Evolutionary conservation across 2,329 filamentous ascomycete species (phyloP).

Genomic region (Shiraia sp.): DNA sequence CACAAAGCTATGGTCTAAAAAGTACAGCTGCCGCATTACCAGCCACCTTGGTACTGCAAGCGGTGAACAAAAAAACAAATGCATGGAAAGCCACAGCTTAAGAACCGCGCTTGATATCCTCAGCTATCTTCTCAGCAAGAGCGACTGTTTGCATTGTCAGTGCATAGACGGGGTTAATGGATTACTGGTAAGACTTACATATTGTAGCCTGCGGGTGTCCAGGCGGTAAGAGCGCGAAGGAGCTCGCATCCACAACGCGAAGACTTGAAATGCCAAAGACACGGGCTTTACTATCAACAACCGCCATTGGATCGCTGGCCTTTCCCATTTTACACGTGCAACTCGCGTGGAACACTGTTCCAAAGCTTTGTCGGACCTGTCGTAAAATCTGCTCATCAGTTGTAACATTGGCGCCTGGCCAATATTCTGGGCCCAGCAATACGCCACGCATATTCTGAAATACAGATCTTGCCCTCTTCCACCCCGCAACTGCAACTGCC

Average conservation of each 20-base stretch:
- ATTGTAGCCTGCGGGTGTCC: slow-evolving; percentile 31
- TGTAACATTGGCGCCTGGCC: too few species aligned
- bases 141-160: slow-evolving; percentile 14
- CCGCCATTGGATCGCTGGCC: slow-evolving; percentile 33
- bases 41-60: too few species aligned
- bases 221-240: slow-evolving; percentile 40
- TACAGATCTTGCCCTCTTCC: too few species aligned
- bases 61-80: too few species aligned
- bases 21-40: too few species aligned
- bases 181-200: background rate
- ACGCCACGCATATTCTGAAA: too few species aligned
- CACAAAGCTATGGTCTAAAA: too few species aligned
- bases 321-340: slow-evolving; percentile 37
- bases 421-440: too few species aligned
- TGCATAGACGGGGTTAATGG: background rate
- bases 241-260: slow-evolving; percentile 41
- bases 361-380: too few species aligned
- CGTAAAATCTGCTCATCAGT: too few species aligned
- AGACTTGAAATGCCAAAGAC: slow-evolving; percentile 40
- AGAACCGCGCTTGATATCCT: slow-evolving; percentile 13
- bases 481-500: slow-evolving; percentile 26
- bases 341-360: too few species aligned
- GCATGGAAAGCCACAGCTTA: too few species aligned
- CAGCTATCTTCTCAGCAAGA: slow-evolving; percentile 40
- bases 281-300: slow-evolving; percentile 38